A percentile compares a stretch with the other conserved stretches of the same genome.
Evolutionary conservation across 768 basidiomycete species (phyloP).

Genomic region (Collybia mongolica): DNA sequence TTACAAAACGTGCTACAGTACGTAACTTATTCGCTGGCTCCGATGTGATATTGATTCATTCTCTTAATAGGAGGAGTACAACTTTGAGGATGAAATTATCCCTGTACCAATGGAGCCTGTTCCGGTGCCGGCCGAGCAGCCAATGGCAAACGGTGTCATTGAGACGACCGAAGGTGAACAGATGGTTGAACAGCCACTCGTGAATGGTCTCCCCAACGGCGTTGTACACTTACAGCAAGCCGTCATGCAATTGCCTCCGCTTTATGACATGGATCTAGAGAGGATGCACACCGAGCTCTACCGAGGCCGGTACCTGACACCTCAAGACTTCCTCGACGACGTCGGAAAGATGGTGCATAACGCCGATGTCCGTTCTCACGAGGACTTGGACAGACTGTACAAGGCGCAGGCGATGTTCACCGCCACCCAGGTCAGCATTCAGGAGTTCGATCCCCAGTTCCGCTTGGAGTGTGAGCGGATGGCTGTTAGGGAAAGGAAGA

Average conservation of each 20-base stretch:
- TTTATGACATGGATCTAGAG: slow-evolving; percentile 91
- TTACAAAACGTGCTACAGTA: slow-evolving; percentile 78
- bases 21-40: slow-evolving; percentile 22
- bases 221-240: slow-evolving; percentile 26
- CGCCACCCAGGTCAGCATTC: slow-evolving; percentile 80
- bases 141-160: slow-evolving; percentile 37
- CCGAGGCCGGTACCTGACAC: slow-evolving; percentile 82
- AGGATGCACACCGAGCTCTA: slow-evolving; percentile 85
- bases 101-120: slow-evolving; percentile 7
- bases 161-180: slow-evolving; percentile 42
- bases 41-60: slow-evolving; percentile 3
- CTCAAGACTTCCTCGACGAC: slow-evolving; percentile 84
- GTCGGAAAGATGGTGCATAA: slow-evolving; percentile 81
- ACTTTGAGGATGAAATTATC: slow-evolving; percentile 39
- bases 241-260: slow-evolving; percentile 39
- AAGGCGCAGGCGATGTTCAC: slow-evolving; percentile 90
- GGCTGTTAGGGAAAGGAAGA: slow-evolving; percentile 71
- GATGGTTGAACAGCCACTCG: slow-evolving; percentile 10
- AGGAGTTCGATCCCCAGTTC: slow-evolving; percentile 82
- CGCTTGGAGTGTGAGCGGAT: slow-evolving; percentile 84
- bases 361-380: slow-evolving; percentile 49
- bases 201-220: slow-evolving; percentile 42
- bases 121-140: slow-evolving; percentile 34
- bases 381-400: slow-evolving; percentile 74
- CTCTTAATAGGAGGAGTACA: slow-evolving; percentile 68